Base-by-base conservation (phyloP, 306 rosid species). In the Vicia sativa region DNA sequence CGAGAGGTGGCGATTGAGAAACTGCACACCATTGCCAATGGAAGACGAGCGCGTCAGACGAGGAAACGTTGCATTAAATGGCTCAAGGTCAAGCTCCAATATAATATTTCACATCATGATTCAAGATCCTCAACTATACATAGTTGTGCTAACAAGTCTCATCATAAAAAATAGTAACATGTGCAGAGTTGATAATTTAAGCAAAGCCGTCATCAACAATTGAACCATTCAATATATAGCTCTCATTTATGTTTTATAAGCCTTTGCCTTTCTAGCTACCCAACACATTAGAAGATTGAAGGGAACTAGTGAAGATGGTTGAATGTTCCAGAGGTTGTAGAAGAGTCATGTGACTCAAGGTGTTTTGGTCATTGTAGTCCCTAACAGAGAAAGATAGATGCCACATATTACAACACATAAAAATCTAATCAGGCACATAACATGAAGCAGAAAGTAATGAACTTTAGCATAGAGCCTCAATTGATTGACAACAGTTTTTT, bases 21-120 rank as follows among this genome's bases (percentile, higher is more conserved):
- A 93, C 70, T 90, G 95, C 72, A 93, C 98, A 19, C 98, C 97
- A 82, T 93, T 93, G 65, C 98, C 98, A 74, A 93, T 93, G 60
- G 96, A 93, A 14, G 98, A 88, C 35, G 98, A 87, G 21, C 97
- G 90, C 37, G 35, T 75, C 21, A 96, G 93, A 16, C 96, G 93
- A 61, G 98, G 97, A 69, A 88, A 80, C 11, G 84, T 13, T 15
- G 91, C 95, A 83, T 93, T 90, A 78, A 90, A 93, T 52, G 98
- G 96, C 86, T 90, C 96, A 58, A 90, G 79, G 77, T 93, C 98
- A 29, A 90, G 96, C 86, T 92, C 98, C 62, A 90, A 82, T 12
- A 84, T 77, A 61, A 72, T 74, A 1, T 42, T 61, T 1, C 2
- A 1, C 26, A 23, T n/a, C n/a, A n/a, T n/a, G n/a, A n/a, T n/a